Percentiles rank a stretch among this genome's conserved stretches.
These are phyloP conservation scores for Fusarium miscanthi DNA, from an alignment of 2,329 filamentous ascomycete genomes.

Conservation along the genomic window DNA sequence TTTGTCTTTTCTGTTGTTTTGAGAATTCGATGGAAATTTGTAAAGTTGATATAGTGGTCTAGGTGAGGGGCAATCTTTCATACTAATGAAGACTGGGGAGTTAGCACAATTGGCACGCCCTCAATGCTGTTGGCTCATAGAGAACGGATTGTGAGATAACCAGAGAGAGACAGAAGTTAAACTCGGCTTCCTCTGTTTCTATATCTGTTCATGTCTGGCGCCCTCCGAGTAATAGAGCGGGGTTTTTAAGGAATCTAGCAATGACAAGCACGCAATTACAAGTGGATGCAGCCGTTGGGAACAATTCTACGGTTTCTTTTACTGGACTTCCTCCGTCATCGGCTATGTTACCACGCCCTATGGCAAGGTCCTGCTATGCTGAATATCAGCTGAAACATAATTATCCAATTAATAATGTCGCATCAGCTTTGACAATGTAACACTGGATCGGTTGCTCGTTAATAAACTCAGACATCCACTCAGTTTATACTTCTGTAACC, in stretches of 20 bases:
- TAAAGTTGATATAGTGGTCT: not conserved
- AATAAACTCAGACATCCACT: not conserved
- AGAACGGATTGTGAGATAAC: not conserved
- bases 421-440: not conserved
- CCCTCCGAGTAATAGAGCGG: slow-evolving; percentile 24
- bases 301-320: not conserved
- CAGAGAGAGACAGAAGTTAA: not conserved
- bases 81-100: not conserved
- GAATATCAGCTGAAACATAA: not conserved
- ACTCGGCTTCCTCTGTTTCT: not conserved
- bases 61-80: slow-evolving; percentile 30
- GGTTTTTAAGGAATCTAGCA: slow-evolving; percentile 5
- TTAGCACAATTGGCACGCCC: not conserved
- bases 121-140: not conserved
- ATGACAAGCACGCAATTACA: slow-evolving; percentile 37
- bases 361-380: not conserved
- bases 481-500: not conserved
- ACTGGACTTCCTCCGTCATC: slow-evolving; percentile 34
- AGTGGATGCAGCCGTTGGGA: slow-evolving; percentile 1
- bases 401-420: not conserved
- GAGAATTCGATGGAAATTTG: not conserved
- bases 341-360: slow-evolving; percentile 5
- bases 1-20: not conserved
- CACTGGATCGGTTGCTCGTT: not conserved
- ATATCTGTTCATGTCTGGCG: slow-evolving; percentile 1